Percentiles rank a stretch among this genome's conserved stretches.
Conservation (phyloP, 2,329 filamentous ascomycete species). For the Fusarium haematococcum region DNA sequence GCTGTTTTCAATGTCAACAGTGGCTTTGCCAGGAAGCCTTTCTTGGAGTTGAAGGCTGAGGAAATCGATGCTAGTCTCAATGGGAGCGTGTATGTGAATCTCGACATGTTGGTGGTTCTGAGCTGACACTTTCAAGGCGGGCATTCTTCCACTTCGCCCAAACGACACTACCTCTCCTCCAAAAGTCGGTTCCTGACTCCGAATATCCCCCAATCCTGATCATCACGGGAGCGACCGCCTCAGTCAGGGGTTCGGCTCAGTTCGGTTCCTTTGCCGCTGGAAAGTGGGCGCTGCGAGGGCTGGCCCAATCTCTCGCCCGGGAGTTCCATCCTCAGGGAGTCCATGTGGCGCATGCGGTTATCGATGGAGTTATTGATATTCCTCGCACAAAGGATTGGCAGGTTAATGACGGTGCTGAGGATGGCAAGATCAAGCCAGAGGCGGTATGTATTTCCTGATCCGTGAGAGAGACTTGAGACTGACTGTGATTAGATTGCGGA, state of each 20-base stretch:
- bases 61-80: conserved; percentile 62
- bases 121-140: conserved; percentile 53
- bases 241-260: conserved; percentile 75
- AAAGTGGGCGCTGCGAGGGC: conserved; percentile 82
- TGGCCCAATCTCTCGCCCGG: conserved; percentile 80
- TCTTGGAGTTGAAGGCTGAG: conserved; percentile 65
- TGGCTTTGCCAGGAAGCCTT: conserved; percentile 65
- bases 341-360: conserved; percentile 84
- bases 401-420: conserved; percentile 59
- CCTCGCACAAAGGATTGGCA: conserved; percentile 70
- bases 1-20: conserved; percentile 78
- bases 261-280: conserved; percentile 80
- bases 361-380: conserved; percentile 89
- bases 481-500: conserved; percentile 77
- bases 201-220: conserved; percentile 81
- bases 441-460: conserved; percentile 66
- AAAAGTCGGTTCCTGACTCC: conserved; percentile 67
- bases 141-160: conserved; percentile 85
- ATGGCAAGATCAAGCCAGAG: conserved; percentile 78
- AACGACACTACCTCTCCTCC: conserved; percentile 75
- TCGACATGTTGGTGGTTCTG: fast-evolving
- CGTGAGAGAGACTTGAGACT: neutral
- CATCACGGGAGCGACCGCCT: conserved; percentile 89
- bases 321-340: conserved; percentile 89
- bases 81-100: conserved; percentile 60